Conservation (phyloP, 306 rosid genomes). For the Sicyos edulis region DNA sequence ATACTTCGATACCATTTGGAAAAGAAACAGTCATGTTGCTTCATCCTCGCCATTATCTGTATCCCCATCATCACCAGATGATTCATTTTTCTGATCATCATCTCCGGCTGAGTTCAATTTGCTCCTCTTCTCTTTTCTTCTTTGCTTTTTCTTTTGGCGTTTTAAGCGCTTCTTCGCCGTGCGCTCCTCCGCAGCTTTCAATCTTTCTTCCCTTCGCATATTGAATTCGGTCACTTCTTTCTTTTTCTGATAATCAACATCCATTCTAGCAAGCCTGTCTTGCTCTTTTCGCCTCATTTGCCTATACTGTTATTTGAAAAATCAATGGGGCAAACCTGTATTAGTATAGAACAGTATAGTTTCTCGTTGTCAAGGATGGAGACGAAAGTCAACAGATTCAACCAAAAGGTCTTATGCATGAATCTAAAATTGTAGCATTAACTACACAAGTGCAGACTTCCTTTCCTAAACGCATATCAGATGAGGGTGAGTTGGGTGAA, state of each 20-base stretch:
- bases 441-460: not conserved
- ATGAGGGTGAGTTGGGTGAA: not conserved
- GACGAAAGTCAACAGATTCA: too few species aligned
- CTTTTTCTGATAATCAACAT: slow-evolving; percentile 66
- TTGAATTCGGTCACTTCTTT: slow-evolving; percentile 68
- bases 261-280: slow-evolving; percentile 91
- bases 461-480: slow-evolving; percentile 3
- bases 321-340: slow-evolving; percentile 13
- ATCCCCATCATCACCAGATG: slow-evolving; percentile 51
- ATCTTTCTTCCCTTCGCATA: slow-evolving; percentile 76
- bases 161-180: slow-evolving; percentile 74
- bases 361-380: too few species aligned
- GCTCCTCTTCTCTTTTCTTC: slow-evolving; percentile 61
- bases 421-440: not conserved
- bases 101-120: slow-evolving; percentile 41
- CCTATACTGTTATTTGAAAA: slow-evolving; percentile 55
- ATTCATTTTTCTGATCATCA: slow-evolving; percentile 42
- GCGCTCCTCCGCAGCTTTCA: slow-evolving; percentile 81
- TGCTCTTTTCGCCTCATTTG: slow-evolving; percentile 97
- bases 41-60: slow-evolving; percentile 48
- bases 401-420: not conserved
- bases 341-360: not conserved
- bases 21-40: slow-evolving; percentile 27
- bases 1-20: not conserved
- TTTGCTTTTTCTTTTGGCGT: slow-evolving; percentile 85